Evolutionary conservation across 1,284 basidiomycete genomes (phyloP), one percentile per base, ranked within the genome.

Genomic region (Xerocomus amazonicus): DNA sequence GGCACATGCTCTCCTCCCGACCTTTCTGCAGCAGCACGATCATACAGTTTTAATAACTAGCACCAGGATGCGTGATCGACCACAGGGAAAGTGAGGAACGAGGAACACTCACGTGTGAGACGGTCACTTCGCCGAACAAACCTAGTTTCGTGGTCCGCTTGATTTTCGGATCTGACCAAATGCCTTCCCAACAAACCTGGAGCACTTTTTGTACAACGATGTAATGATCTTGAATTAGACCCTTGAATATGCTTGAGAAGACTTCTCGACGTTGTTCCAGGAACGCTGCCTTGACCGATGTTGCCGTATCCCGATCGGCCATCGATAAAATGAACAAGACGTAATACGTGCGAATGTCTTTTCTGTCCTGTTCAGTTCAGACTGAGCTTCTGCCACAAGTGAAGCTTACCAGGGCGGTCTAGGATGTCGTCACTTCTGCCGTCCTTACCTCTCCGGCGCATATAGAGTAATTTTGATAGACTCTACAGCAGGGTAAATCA

Each of bases 281-380:
- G 59, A 90, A 85, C 0, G 73, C 62, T 0, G 73, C 60, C 61
- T 90, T 90, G 45, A 83, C 65, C 28, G 75, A 70, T 5, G 77
- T 62, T 0, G 75, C 56, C 1, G 74, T 72, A 7, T 75, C 66
- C 28, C 65, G 60, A 39, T 79, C 74, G 23, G 89, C 65, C 60
- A 90, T 88, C 0, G 85, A 87, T 6, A 87, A 70, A n/a, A 89
- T 67, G 52, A 90, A 78, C 2, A 83, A 67, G 28, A 88, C 63
- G 47, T 82, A 87, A 4, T 83, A 71, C 0, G 84, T 88, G 33
- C 88, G 77, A 33, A 90, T 90, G 61, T 90, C 88, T 84, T 50
- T 40, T 31, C 49, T 45, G 36, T n/a, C 17, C 3, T 37, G 33
- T 45, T 54, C 26, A 53, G 36, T 44, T 12, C 48, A 17, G 27